These are phyloP conservation scores for Cymbopogon citratus DNA, from an alignment of 176 grass and related monocot genomes.

Conservation along the genomic window DNA sequence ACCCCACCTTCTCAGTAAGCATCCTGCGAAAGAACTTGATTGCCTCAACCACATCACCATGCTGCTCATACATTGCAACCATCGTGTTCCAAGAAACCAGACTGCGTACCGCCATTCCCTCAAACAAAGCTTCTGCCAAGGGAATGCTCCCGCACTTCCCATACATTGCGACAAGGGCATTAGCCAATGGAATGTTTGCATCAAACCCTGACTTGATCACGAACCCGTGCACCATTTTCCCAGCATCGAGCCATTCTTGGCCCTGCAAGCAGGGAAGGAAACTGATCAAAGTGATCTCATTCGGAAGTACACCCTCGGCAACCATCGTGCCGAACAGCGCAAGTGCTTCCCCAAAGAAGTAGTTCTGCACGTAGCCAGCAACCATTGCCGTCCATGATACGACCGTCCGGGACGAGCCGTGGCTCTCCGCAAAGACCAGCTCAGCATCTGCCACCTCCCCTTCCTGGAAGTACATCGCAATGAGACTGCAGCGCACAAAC, in stretches of 20 bases:
- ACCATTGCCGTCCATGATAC: conserved; percentile 89
- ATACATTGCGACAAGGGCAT: conserved; percentile 77
- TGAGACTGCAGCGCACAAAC: conserved; percentile 49
- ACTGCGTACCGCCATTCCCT: conserved; percentile 36
- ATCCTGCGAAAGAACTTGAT: conserved; percentile 69
- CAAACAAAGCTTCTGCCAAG: conserved; percentile 44
- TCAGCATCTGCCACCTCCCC: conserved; percentile 48
- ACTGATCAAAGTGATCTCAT: conserved; percentile 74
- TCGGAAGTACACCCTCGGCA: conserved; percentile 34
- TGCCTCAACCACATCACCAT: conserved; percentile 26
- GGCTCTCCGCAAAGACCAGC: conserved; percentile 47
- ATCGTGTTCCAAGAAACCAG: conserved; percentile 89
- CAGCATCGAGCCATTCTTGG: conserved; percentile 29
- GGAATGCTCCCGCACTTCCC: conserved; percentile 39
- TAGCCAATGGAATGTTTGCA: conserved; percentile 45
- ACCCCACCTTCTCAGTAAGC: conserved; percentile 56
- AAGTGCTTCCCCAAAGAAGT: conserved; percentile 43
- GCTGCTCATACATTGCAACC: conserved; percentile 75
- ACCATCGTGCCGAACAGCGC: conserved; percentile 55
- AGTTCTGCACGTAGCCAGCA: conserved; percentile 65
- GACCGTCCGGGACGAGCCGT: conserved; percentile 35
- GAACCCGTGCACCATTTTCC: conserved; percentile 61
- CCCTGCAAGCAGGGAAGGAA: conserved; percentile 71
- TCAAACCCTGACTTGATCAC: conserved; percentile 48
- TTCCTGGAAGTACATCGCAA: conserved; percentile 75